Conservation (phyloP, 208 protist species). For the Leishmania arabica region DNA sequence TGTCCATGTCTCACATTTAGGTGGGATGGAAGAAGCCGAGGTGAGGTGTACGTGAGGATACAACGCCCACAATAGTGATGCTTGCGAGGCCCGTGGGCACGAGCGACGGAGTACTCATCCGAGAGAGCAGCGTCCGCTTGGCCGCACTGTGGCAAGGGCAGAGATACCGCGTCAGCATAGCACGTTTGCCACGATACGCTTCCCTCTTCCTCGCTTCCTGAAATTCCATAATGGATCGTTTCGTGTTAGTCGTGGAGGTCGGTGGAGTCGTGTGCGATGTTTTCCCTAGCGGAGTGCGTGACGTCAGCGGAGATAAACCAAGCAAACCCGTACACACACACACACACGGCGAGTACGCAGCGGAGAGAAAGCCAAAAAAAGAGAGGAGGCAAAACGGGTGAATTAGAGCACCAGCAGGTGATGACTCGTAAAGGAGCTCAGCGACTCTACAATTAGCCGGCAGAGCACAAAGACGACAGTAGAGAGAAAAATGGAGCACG, state of each 20-base stretch:
- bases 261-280: background rate
- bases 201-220: background rate
- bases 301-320: background rate
- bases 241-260: background rate
- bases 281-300: background rate
- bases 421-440: constrained; percentile 25
- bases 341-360: background rate
- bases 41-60: background rate
- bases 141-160: background rate
- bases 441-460: constrained; percentile 26
- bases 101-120: background rate
- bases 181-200: background rate
- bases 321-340: background rate
- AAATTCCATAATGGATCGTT: background rate
- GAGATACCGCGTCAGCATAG: background rate
- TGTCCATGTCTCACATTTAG: background rate
- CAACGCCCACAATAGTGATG: background rate
- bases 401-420: constrained; percentile 24
- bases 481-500: constrained; percentile 77
- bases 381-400: background rate
- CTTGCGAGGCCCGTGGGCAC: background rate
- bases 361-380: background rate
- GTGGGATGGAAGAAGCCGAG: background rate
- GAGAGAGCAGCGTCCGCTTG: background rate
- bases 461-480: constrained; percentile 51